Evolutionary conservation across 805 yeast species (phyloP), one percentile per base, ranked within the genome.

Genomic region (Grigorovia transvaalensis): DNA sequence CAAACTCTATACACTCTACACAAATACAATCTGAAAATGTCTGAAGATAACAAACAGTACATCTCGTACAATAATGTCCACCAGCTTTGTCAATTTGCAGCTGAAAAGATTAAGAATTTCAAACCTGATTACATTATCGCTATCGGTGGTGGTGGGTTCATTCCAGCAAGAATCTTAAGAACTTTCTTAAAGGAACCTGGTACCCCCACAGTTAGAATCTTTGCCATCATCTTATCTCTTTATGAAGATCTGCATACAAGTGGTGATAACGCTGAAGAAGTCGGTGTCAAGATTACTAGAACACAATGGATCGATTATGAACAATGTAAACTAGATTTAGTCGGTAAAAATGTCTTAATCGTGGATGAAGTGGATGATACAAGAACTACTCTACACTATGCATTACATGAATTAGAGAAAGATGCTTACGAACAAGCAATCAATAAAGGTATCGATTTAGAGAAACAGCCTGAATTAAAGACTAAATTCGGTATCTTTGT

Each of bases 61-160:
- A 84, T 85, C 60, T 82, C 88, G 51, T 85, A 85, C 76, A 85
- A 85, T 70, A 84, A 85, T 67, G 81, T 85, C 30, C 95, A 85
- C 66, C 86, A 85, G 68, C 71, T 82, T 58, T 81, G 86, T 68
- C 85, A 81, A 63, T 77, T 74, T 55, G 65, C 75, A 15, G 82
- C 89, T 15, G 80, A 75, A 51, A 78, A 75, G 56, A 78, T 85
- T 66, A 81, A 80, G 67, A 69, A 72, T 29, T 84, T 88, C 74
- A 80, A 87, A 60, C 95, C 96, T 43, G 95, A 90, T 68, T 76
- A 88, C 53, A 87, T 90, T 71, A 87, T 91, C 56, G 97, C 98
- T 59, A 88, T 91, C 63, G 99, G 96, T 64, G 96, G 96, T 61
- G 96, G 99, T 66, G 99, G 98, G 1, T 88, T 91, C 69, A 93